Base-by-base conservation (phyloP, 1,284 basidiomycete species). In the Blastosporella zonata region DNA sequence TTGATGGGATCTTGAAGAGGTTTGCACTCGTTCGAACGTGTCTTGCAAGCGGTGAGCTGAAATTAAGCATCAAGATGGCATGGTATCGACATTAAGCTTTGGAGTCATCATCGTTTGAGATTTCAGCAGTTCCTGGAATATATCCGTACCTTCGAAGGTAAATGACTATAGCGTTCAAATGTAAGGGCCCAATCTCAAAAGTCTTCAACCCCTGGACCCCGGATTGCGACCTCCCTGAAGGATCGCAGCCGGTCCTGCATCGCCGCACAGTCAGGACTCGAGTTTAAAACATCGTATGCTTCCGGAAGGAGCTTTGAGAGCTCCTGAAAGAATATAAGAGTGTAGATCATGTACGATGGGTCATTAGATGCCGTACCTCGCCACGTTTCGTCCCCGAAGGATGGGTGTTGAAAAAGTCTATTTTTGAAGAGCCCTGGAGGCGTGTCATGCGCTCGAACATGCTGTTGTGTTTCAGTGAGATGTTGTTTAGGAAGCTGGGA, bases 341-440 rank as follows among this genome's bases (percentile, higher is more conserved):
- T 35, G 8, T 20, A 25, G 25, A 35, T n/a, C 18, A 1, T 34
- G 36, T 6, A 21, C 3, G 47, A 34, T 12, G 8, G 20, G 3
- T 27, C 31, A 5, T 27, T 17, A 23, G n/a, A n/a, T 13, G 0
- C 44, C 48, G 44, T 54, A 87, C 90, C 71, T 83, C 75, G 47
- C 90, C 81, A 12, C 92, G 81, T 57, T 74, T 82, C 46, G 73
- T 70, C 25, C 83, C 82, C 1, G 81, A 72, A 0, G 92, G 92
- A 67, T 95, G 92, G 0, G 92, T 94, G n/a, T 68, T 67, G 25
- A 87, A 59, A 62, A 90, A 84, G 38, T 78, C 74, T 1, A 79
- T 23, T 3, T 47, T 51, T 1, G 61, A 49, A 2, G 65, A 60
- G 21, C 63, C 61, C 1, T 88, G 84, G 2, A 80, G 59, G 43